phyloP scores from a whole-genome alignment of 768 basidiomycete genomes.

The Serpula lacrymans region DNA sequence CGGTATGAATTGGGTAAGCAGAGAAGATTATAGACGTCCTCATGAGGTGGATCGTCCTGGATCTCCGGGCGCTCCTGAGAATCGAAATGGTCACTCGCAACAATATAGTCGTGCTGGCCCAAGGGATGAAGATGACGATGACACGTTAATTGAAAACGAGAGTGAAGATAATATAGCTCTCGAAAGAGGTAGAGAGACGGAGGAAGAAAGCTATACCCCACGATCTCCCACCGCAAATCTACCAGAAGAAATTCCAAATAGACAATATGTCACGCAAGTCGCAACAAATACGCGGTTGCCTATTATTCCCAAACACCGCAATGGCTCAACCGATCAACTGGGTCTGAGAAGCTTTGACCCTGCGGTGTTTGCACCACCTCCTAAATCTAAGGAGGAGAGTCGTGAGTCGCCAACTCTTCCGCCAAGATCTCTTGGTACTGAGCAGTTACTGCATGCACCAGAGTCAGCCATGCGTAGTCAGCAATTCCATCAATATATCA shows the following conservation, averaged over 20 bases:
- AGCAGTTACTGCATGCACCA: constrained; percentile 10
- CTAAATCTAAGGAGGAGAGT: constrained; percentile 22
- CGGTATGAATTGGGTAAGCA: constrained; percentile 20
- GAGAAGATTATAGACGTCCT: constrained; percentile 13
- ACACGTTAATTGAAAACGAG: constrained; percentile 43
- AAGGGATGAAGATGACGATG: constrained; percentile 44
- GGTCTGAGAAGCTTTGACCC: constrained; percentile 59
- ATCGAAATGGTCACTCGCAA: constrained; percentile 39
- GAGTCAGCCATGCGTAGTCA: constrained; percentile 17
- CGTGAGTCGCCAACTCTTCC: constrained; percentile 22
- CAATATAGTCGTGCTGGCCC: constrained; percentile 37
- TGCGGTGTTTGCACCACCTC: constrained; percentile 46
- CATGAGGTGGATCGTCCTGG: constrained; percentile 32
- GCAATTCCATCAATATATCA: constrained; percentile 21
- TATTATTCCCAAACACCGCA: constrained; percentile 49
- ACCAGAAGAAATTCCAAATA: constrained; percentile 41
- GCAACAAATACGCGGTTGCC: constrained; percentile 24
- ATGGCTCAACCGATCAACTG: constrained; percentile 58
- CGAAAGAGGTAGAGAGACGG: constrained; percentile 39
- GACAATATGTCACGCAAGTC: constrained; percentile 28
- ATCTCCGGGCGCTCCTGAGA: constrained; percentile 43
- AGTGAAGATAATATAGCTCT: constrained; percentile 30
- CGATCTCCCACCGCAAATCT: constrained; percentile 63
- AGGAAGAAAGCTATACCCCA: constrained; percentile 60
- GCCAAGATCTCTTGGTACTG: constrained; percentile 10